Evolutionary conservation across 768 basidiomycete species (phyloP), one percentile per base, ranked within the genome.

Genomic region (Pisolithus microcarpus): DNA sequence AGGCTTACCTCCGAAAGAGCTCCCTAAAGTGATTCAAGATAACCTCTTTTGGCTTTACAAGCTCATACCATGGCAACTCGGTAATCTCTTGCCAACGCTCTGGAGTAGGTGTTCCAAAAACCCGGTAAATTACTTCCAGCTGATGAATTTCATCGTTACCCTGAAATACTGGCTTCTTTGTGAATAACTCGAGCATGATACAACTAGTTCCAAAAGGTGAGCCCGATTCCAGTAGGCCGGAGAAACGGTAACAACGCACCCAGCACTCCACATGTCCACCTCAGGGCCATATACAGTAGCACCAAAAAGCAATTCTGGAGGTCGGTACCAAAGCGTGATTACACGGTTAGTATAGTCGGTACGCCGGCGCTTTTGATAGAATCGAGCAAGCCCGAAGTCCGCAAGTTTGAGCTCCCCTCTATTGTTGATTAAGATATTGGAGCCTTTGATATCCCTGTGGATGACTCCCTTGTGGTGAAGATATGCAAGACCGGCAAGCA

Each of bases 211-310:
- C 1, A 4, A 36, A 6, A 31, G 23, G 19, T 13, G 26, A 26
- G 43, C 9, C 28, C 21, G 16, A 37, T 47, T 9, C 28, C 30
- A 19, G 37, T 47, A 42, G 28, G 24, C 48, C 11, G 50, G 28
- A 16, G 5, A 42, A 24, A 46, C 31, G 36, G 34, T 11, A 38
- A 30, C 56, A 53, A 70, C 78, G 58, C 70, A 95, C 92, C 96
- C 96, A 38, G 96, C 96, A 66, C 92, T 95, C 96, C 96, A 99
- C 85, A 98, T 96, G 62, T 99, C 96, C 21, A 99, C 95, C 62
- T 95, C 94, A 5, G 93, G 86, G 2, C 92, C 94, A 70, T 99
- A 99, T 11, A 92, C 81, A 0, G 96, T 99, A 28, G 93, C 90
- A 26, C 96, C 96, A 60, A 97, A 85, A 38, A 99, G 70, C 19